Evolutionary conservation across 192 early-diverging fungal genomes (phyloP).

Genomic region (Mortierella claussenii): DNA sequence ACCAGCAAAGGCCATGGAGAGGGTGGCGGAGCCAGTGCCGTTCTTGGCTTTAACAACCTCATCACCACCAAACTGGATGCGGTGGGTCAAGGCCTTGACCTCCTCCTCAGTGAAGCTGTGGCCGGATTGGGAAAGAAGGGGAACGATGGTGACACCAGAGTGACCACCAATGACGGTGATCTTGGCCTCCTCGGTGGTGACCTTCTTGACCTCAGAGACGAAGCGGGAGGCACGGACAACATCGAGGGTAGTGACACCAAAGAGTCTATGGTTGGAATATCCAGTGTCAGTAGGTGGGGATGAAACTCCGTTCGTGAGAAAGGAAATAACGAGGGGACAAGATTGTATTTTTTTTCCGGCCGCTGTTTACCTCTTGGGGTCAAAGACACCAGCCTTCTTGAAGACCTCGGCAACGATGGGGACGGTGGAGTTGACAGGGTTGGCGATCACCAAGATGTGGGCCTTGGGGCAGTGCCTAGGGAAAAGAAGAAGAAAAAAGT

Average conservation of each 20-base stretch:
- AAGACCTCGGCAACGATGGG: constrained; percentile 95
- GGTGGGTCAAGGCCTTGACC: constrained; percentile 87
- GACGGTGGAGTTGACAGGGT: constrained; percentile 99
- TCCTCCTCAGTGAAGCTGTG: constrained; percentile 82
- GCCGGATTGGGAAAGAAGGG: constrained; percentile 83
- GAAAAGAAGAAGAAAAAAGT: not conserved
- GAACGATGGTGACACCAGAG: constrained; percentile 95
- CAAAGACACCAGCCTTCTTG: constrained; percentile 90
- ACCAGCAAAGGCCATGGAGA: constrained; percentile 89
- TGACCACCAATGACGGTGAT: constrained; percentile 94
- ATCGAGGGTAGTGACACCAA: constrained; percentile 96
- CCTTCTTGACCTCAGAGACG: constrained; percentile 80
- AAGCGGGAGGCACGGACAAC: constrained; percentile 95
- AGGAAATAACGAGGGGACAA: not conserved
- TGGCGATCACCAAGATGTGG: constrained; percentile 90
- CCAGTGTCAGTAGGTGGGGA: constrained; percentile 32
- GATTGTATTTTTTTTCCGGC: not conserved
- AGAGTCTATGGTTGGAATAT: constrained; percentile 68
- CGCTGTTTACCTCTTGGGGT: constrained; percentile 75
- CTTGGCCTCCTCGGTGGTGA: constrained; percentile 74
- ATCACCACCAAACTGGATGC: constrained; percentile 98
- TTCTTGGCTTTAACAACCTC: constrained; percentile 99
- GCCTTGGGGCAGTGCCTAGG: constrained; percentile 83
- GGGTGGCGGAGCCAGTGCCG: constrained; percentile 89
- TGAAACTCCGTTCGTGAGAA: no score